phyloP scores from a whole-genome alignment of 768 basidiomycete genomes.

The Pisolithus orientalis region DNA sequence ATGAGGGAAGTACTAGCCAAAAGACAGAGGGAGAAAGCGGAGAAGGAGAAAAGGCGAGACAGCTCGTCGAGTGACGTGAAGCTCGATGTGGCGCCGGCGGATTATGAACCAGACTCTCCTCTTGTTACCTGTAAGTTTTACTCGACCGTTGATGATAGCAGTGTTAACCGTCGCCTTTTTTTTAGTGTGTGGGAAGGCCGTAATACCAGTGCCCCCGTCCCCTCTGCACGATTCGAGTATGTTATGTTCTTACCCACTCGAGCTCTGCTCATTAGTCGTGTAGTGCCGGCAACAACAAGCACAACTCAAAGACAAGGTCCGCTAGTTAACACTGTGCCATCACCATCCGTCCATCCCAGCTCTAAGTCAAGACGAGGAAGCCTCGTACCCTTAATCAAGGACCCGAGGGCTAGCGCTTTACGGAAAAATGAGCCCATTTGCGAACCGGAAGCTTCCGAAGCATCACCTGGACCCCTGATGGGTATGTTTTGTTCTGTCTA shows the following conservation, averaged over 20 bases:
- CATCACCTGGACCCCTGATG: neutral
- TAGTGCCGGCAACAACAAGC: neutral
- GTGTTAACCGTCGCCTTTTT: neutral
- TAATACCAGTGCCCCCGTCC: neutral
- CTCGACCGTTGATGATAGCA: too few species aligned
- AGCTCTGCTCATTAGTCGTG: neutral
- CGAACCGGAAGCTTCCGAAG: neutral
- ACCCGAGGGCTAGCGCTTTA: neutral
- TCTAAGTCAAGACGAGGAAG: neutral
- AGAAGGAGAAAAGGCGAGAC: neutral
- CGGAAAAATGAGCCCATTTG: neutral
- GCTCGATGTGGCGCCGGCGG: neutral
- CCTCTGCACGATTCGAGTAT: neutral
- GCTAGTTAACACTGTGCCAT: neutral
- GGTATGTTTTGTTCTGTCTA: neutral
- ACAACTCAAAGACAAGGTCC: neutral
- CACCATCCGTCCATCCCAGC: neutral
- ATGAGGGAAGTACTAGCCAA: conserved; percentile 15
- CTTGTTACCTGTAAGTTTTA: conserved; percentile 1
- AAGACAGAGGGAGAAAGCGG: conserved; percentile 4
- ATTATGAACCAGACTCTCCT: conserved; percentile 1
- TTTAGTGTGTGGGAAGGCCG: neutral
- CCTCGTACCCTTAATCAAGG: neutral
- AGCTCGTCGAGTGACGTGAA: neutral
- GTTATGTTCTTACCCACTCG: neutral